Conservation (phyloP, 202 grass and related monocot species). For the Alloteropsis angusta region DNA sequence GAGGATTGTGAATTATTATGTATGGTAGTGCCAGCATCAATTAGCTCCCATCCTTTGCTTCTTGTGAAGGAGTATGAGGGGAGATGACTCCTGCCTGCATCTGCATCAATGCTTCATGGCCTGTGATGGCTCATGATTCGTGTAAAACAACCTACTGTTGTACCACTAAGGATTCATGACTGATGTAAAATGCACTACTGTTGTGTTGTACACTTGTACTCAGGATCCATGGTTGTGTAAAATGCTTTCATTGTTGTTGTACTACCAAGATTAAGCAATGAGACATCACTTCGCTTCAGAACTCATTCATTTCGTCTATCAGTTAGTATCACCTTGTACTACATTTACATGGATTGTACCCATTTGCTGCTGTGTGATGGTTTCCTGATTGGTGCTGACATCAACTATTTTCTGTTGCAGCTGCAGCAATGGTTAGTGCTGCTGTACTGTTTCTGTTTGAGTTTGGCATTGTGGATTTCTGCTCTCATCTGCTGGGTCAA, state of each 20-base stretch:
- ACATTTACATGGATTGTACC: neutral
- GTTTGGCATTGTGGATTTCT: neutral
- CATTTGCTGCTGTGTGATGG: neutral
- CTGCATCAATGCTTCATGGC: slow-evolving; percentile 16
- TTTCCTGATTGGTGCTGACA: neutral
- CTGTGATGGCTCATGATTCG: slow-evolving; percentile 19
- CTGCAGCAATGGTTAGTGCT: neutral
- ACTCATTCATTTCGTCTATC: neutral
- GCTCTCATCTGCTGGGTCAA: neutral
- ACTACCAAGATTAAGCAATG: neutral
- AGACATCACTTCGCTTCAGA: neutral
- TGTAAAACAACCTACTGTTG: slow-evolving; percentile 3
- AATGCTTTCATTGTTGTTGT: slow-evolving; percentile 4
- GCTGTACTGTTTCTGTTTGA: neutral
- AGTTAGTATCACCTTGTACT: neutral
- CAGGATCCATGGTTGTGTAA: slow-evolving; percentile 11
- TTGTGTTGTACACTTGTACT: slow-evolving; percentile 1
- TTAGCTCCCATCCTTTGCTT: slow-evolving; percentile 21
- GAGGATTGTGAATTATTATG: slow-evolving; percentile 42
- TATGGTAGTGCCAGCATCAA: neutral
- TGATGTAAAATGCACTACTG: slow-evolving; percentile 14
- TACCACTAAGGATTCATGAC: slow-evolving; percentile 4
- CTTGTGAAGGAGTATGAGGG: slow-evolving; percentile 12
- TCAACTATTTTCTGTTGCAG: neutral
- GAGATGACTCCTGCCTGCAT: neutral